Evolutionary conservation across 1,284 basidiomycete species (phyloP).

Genomic region (Irpex sp.): DNA sequence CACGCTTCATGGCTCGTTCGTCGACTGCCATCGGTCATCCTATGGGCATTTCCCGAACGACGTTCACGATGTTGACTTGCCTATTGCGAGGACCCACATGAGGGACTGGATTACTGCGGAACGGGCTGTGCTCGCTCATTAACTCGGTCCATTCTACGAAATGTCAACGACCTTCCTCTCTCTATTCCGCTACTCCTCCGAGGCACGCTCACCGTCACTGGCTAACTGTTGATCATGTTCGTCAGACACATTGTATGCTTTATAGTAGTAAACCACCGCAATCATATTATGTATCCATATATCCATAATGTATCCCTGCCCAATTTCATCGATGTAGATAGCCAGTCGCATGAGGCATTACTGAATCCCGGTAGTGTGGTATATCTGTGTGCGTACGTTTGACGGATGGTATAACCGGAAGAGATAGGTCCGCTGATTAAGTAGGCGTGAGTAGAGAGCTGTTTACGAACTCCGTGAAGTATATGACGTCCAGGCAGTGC

Average conservation of each 20-base stretch:
- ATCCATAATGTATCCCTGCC: neutral
- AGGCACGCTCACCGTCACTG: neutral
- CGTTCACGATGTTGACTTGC: conserved; percentile 47
- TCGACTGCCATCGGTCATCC: conserved; percentile 16
- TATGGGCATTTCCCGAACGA: conserved; percentile 36
- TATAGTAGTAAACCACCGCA: neutral
- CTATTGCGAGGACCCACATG: conserved; percentile 46
- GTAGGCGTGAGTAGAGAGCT: neutral
- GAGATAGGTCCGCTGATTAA: neutral
- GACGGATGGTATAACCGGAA: neutral
- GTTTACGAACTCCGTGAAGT: neutral
- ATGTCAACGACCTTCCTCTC: neutral
- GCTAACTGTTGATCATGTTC: neutral
- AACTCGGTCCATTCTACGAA: neutral
- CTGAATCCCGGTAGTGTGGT: neutral
- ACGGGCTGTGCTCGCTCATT: conserved; percentile 1
- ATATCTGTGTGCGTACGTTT: neutral
- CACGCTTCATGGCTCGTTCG: conserved; percentile 4
- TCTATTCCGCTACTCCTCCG: neutral
- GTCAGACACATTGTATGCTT: neutral
- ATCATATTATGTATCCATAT: neutral
- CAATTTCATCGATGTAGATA: conserved; percentile 1
- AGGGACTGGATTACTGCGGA: conserved; percentile 55
- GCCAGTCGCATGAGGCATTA: neutral
- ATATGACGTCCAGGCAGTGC: neutral